phyloP scores from a whole-genome alignment of 2,329 filamentous ascomycete genomes.

The Colletotrichum tamarilloi region DNA sequence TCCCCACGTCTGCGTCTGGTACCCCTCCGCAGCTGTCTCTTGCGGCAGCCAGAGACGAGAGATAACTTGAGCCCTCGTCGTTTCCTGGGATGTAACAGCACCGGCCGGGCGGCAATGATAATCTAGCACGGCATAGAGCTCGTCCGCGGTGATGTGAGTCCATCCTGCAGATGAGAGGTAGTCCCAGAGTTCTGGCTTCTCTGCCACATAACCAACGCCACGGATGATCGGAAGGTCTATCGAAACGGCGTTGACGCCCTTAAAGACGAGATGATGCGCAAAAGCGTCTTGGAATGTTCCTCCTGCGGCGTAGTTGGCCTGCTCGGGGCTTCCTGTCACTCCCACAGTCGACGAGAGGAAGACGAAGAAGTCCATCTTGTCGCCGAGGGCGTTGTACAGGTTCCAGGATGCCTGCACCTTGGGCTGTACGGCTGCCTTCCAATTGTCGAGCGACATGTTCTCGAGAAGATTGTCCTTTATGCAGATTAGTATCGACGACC shows the following conservation, averaged over 20 bases:
- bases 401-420: constrained; percentile 47
- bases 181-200: constrained; percentile 48
- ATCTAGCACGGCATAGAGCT: constrained; percentile 41
- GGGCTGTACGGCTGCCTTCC: constrained; percentile 39
- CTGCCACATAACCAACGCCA: constrained; percentile 61
- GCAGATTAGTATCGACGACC: not conserved
- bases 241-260: constrained; percentile 55
- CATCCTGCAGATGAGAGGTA: constrained; percentile 38
- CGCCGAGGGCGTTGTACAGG: constrained; percentile 45
- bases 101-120: constrained; percentile 38
- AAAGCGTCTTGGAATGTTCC: constrained; percentile 56
- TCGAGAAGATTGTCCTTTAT: constrained; percentile 31
- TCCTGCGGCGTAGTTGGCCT: constrained; percentile 57
- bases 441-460: constrained; percentile 35
- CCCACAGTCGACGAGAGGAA: constrained; percentile 45
- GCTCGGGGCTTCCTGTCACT: constrained; percentile 44
- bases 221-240: constrained; percentile 65
- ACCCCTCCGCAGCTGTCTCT: constrained; percentile 39
- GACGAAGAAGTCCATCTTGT: constrained; percentile 48
- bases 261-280: constrained; percentile 50
- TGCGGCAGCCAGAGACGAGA: constrained; percentile 40
- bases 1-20: constrained; percentile 38
- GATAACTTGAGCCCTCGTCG: constrained; percentile 38
- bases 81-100: not conserved
- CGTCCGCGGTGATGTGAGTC: constrained; percentile 38